Conservation (phyloP, 2,329 filamentous ascomycete genomes). For the Aspergillus sojae region DNA sequence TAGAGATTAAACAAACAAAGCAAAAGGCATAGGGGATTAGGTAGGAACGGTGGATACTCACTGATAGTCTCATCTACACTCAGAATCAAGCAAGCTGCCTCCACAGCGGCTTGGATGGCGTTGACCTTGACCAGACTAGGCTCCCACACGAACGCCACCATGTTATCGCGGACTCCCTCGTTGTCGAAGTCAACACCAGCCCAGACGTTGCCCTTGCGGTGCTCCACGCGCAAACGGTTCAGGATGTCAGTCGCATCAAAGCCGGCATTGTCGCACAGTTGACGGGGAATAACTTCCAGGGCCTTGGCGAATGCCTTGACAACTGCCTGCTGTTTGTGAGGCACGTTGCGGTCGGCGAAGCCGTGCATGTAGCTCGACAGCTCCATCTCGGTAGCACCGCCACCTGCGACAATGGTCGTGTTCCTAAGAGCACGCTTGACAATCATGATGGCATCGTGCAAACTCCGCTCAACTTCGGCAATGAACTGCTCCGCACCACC, state of each 20-base stretch:
- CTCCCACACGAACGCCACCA: conserved; percentile 97
- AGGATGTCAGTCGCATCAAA: conserved; percentile 98
- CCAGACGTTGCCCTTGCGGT: conserved; percentile 90
- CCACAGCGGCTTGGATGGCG: conserved; percentile 91
- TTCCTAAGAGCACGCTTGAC: conserved; percentile 98
- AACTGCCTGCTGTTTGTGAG: conserved; percentile 93
- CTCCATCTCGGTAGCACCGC: conserved; percentile 96
- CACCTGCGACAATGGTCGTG: conserved; percentile 90
- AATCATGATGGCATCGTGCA: conserved; percentile 99
- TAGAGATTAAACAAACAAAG: conserved; percentile 2
- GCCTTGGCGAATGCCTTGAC: conserved; percentile 98
- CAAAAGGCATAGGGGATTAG: background rate
- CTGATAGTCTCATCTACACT: conserved; percentile 98
- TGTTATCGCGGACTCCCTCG: conserved; percentile 91
- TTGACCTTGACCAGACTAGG: conserved; percentile 95
- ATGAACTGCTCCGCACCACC: conserved; percentile 99
- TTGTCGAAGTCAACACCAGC: conserved; percentile 93
- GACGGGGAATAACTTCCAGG: conserved; percentile 91
- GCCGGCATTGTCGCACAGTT: conserved; percentile 97
- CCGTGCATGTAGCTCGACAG: conserved; percentile 89
- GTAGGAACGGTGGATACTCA: conserved; percentile 39
- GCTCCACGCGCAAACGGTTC: conserved; percentile 93
- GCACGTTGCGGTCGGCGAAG: conserved; percentile 89
- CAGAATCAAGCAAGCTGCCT: conserved; percentile 92
- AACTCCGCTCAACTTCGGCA: conserved; percentile 93